Evolutionary conservation across 441 rosid genomes (phyloP), one percentile per base, ranked within the genome.

Genomic region (Arabidopsis hybrid): DNA sequence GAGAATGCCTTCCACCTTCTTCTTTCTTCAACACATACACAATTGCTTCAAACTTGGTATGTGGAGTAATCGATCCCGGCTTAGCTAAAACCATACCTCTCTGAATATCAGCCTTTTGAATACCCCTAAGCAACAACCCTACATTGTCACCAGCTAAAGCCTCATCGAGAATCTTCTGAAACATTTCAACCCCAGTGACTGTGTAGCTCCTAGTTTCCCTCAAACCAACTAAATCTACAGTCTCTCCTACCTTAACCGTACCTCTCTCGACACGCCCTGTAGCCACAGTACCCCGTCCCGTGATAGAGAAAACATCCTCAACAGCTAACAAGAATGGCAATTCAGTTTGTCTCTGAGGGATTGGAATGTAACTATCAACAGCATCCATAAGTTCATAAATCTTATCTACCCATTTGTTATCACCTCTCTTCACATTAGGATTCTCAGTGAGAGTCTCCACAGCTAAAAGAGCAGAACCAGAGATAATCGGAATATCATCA

Each of bases 21-120:
- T 95, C 98, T 87, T 95, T 93, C 94, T 93, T 91, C 97, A 93
- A 81, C 69, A 95, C 97, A 73, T 93, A 93, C 26, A 88, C 97
- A 69, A 95, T 83, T 0, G 97, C 94, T 1, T 56, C 64, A 49
- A 93, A 90, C 78, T 91, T 91, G 2, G 92, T 86, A 60, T 89
- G 98, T 0, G 99, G 97, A 4, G 89, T 88, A 38, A 95, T 91
- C 0, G 94, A 78, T 9, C 97, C 95, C 0, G 97, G 94, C 81
- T 93, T 95, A 55, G 97, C 84, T 77, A 95, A 86, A 55, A 93
- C 97, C 99, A 95, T 95, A 66, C 97, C 99, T 82, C 97, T 87
- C 76, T 90, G 92, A 59, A 93, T 91, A 74, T 95, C 98, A 34
- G 70, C 85, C 86, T 93, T 93, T 69, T 89, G 95, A 50, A 95